Evolutionary conservation across 371 early-diverging fungal genomes (phyloP), one percentile per base, ranked within the genome.

Genomic region (Amoeboaphelidium protococcarum): DNA sequence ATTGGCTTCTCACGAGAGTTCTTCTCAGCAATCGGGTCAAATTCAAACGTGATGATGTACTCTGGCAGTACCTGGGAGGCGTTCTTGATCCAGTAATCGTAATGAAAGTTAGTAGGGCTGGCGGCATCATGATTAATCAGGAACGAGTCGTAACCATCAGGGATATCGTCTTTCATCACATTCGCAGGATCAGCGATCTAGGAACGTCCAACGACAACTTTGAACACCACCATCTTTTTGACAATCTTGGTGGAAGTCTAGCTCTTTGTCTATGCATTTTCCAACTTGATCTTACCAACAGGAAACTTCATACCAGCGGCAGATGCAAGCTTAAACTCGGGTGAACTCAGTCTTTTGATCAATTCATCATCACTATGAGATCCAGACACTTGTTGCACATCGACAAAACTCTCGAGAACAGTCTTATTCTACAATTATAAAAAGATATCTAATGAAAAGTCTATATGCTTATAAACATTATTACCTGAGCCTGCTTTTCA

Each of bases 341-440:
- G n/a, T n/a, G n/a, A n/a, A n/a, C n/a, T n/a, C n/a, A n/a, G n/a
- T 23, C 64, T 49, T 23, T 64, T 54, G 4, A 69, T 53, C 23
- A 69, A 62, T 20, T 69, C 67, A 16, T 69, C 70, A 47, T 69
- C 70, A 13, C 65, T 58, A 53, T 66, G 67, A 23, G 44, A 53
- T 13, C 65, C 61, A n/a, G 46, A 43, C 2, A 69, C 50, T 12
- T 45, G 44, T 3, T 61, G 47, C 0, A 58, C 45, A 48, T 67
- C 66, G 13, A 67, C 45, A 65, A 65, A 69, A n/a, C 60, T 42
- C 2, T 50, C 40, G 1, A 63, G 55, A 0, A 52, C 46, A 40
- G 67, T 52, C 0, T 56, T 54, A 46, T 67, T 65, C 62, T 67
- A 46, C 41, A 10, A n/a, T 21, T 13, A 41, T 23, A 1, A 12